phyloP scores from a whole-genome alignment of 192 early-diverging fungal species.

The Tieghemiomyces parasiticus region DNA sequence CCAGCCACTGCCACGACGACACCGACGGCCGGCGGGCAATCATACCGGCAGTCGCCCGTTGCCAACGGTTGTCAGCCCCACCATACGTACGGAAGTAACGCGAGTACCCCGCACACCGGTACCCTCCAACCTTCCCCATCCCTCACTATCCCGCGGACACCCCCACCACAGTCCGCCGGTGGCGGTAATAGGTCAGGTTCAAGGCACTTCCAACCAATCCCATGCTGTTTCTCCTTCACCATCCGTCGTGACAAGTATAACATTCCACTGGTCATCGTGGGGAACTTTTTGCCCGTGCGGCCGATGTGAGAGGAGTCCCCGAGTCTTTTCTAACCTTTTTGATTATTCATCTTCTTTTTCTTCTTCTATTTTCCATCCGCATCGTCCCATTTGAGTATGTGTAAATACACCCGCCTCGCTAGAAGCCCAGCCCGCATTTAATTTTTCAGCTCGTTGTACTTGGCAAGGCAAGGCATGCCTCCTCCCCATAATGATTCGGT shows the following conservation, averaged over 20 bases:
- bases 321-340: background rate
- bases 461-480: no score
- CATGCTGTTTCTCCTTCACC: constrained; percentile 91
- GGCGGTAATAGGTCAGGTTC: no score
- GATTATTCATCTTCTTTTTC: background rate
- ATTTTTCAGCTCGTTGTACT: no score
- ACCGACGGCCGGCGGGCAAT: background rate
- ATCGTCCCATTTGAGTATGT: no score
- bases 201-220: constrained; percentile 24
- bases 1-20: background rate
- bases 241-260: constrained; percentile 90
- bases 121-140: background rate
- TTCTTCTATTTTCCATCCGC: no score
- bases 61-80: background rate
- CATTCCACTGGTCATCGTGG: constrained; percentile 62
- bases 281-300: constrained; percentile 51
- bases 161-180: background rate
- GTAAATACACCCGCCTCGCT: no score
- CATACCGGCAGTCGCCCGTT: background rate
- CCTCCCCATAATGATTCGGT: no score
- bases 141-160: background rate
- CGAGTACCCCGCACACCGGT: background rate
- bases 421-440: no score
- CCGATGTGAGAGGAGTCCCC: constrained; percentile 14
- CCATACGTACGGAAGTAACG: background rate